Evolutionary conservation across 306 rosid species (phyloP).

Genomic region (Gynostemma pentaphyllum): DNA sequence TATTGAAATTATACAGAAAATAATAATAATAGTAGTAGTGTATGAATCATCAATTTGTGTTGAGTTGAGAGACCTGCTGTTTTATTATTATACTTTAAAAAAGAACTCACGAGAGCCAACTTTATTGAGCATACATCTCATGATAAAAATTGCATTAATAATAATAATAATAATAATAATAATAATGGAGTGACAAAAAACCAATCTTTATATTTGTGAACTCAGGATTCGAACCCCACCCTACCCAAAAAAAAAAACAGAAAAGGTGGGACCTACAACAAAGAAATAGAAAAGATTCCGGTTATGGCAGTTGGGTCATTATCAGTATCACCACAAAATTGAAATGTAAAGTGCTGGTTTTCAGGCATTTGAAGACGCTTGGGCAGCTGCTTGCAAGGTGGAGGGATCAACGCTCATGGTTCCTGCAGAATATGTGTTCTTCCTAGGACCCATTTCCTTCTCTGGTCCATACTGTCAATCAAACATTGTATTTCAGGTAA

Average conservation of each 20-base stretch:
- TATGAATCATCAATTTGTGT: neutral
- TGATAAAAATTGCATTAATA: neutral
- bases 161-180: no score
- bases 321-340: no score
- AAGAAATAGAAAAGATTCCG: conserved; percentile 21
- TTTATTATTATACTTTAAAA: neutral
- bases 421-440: conserved; percentile 48
- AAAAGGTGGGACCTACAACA: conserved; percentile 23
- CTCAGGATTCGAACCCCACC: no score
- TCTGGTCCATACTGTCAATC: conserved; percentile 77
- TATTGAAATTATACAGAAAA: neutral
- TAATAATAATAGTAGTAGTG: neutral
- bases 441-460: conserved; percentile 87
- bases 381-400: conserved; percentile 81
- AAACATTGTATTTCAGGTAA: conserved; percentile 84
- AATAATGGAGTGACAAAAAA: no score
- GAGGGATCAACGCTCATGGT: conserved; percentile 63
- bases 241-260: no score
- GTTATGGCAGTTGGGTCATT: conserved; percentile 41
- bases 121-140: neutral
- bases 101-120: neutral
- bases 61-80: neutral
- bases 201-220: no score
- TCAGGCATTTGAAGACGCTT: conserved; percentile 88
- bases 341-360: no score